Base-by-base conservation (phyloP, 2,329 filamentous ascomycete species). In the Zasmidium citrigriseum region DNA sequence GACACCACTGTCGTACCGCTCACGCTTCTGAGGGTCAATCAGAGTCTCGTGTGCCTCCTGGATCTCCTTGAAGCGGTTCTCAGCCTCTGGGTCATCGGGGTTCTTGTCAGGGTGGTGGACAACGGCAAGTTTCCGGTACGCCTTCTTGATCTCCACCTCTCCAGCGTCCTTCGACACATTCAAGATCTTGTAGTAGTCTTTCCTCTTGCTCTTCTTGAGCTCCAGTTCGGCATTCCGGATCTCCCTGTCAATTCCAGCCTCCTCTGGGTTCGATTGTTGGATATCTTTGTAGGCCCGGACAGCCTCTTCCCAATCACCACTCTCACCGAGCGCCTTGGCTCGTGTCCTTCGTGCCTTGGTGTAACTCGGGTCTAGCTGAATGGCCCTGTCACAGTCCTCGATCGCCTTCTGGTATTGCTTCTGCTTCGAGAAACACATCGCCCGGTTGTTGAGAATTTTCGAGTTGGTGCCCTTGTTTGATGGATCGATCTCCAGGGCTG, bases 131-230 rank as follows among this genome's bases (percentile, higher is more conserved):
- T 95, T 96, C 65, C 93, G 87, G 80, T 99, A 99, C 1, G 93
- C 95, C 80, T 93, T 93, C 83, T 98, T 99, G 80, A 99, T 95
- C 55, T 95, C 86, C 57, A 82, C 82, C 21, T 96, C 91, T 44
- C 84, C 85, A 38, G 92, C 92, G 62, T 93, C 89, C 82, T 97
- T 98, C 58, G 89, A 81, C 9, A 99, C 80, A 4, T 88, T 90
- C 54, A 99, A 86, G 66, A 98, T 96, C 84, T 97, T 97, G 82
- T 99, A 99, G 79, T 96, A 98, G 72, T 99, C 95, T 78, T 99
- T 99, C 62, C 95, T 85, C 78, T 93, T 89, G 75, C 89, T 90
- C 87, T 98, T 98, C 87, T 99, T 99, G 63, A 98, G 80, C 78
- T 99, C 95, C 23, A 97, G 80, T 78, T 99, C 93, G 1, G 93